Base-by-base conservation (phyloP, 768 basidiomycete genomes). In the Trametes cingulata region DNA sequence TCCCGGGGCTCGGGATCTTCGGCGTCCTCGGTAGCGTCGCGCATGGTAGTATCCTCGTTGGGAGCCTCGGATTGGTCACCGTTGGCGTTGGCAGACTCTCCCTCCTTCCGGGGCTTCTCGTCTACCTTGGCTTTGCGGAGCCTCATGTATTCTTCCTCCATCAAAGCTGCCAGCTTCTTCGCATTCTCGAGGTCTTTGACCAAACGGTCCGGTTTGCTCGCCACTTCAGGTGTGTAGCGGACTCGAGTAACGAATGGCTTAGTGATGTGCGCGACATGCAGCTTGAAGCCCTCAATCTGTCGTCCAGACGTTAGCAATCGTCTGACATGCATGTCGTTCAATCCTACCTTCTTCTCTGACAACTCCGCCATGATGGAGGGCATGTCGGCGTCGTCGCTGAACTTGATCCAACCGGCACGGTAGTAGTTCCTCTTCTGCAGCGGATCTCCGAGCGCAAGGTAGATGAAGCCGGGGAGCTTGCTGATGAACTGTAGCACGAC, bases 271-370 rank as follows among this genome's bases (percentile, higher is more conserved):
- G 89, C 85, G 67, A 95, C 89, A 73, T 96, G 94, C 51, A 97
- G 78, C 69, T 93, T 95, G 80, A 98, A 97, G 56, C 90, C 91
- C 71, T 95, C 93, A 70, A 98, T 92, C 95, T 97, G 67, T 22
- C 57, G 6, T 57, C 29, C n/a, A 48, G 17, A 47, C 12, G 48
- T 22, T n/a, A 41, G 41, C 13, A 43, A 7, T 6, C 29, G 42
- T 42, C 13, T 39, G 6, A n/a, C 29, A 33, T 33, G 6, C 29
- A 4, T 33, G 10, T 33, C 29, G 2, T 24, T 36, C 22, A 22
- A 19, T 35, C 33, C 35, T 64, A 93, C 95, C 85, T 95, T 95
- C 71, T 88, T 89, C 66, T 93, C 91, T 52, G 90, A 83, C 46
- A 98, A 67, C 66, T 91, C 87, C 39, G 77, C 68, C 75, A 95